Percentiles rank a stretch among this genome's conserved stretches.
Evolutionary conservation across 148 eudicot species (phyloP).

Genomic region (Camellia granthamiana): DNA sequence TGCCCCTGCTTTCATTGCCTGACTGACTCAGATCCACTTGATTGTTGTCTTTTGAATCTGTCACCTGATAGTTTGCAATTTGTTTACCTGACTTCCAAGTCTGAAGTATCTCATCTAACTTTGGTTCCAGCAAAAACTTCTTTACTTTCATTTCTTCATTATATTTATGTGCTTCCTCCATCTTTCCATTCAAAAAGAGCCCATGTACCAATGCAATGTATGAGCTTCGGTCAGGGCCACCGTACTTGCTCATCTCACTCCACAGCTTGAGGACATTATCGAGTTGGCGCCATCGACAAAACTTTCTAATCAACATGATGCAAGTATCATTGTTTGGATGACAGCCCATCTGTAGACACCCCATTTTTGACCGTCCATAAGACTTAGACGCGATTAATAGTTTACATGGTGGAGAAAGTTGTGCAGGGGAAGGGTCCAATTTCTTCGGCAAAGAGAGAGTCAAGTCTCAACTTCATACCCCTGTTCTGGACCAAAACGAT

Average conservation of each 20-base stretch:
- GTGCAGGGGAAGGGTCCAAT: too few relatives aligned
- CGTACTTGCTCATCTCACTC: slow-evolving; percentile 61
- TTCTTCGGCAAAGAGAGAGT: too few relatives aligned
- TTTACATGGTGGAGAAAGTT: too few relatives aligned
- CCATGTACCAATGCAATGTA: slow-evolving; percentile 72
- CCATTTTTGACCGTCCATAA: too few relatives aligned
- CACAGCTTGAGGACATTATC: slow-evolving; percentile 60
- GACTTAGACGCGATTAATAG: too few relatives aligned
- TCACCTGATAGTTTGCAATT: slow-evolving; percentile 29
- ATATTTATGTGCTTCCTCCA: slow-evolving; percentile 68
- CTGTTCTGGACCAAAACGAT: too few relatives aligned
- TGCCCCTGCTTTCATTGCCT: slow-evolving; percentile 11
- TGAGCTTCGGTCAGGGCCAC: slow-evolving; percentile 69
- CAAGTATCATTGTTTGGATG: slow-evolving; percentile 69
- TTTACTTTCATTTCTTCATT: slow-evolving; percentile 73
- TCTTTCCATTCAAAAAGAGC: slow-evolving; percentile 72
- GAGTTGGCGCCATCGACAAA: slow-evolving; percentile 69
- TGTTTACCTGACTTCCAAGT: slow-evolving; percentile 57
- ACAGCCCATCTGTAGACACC: slow-evolving; percentile 51
- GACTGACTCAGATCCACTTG: slow-evolving; percentile 19
- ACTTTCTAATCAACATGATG: slow-evolving; percentile 69
- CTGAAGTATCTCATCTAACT: slow-evolving; percentile 66
- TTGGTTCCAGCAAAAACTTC: slow-evolving; percentile 55
- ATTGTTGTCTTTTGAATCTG: slow-evolving; percentile 19
- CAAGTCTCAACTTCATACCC: too few relatives aligned